Percentiles rank a stretch among this genome's conserved stretches.
Conservation (phyloP, 495 filamentous ascomycete genomes). For the Aspergillus egyptiacus region DNA sequence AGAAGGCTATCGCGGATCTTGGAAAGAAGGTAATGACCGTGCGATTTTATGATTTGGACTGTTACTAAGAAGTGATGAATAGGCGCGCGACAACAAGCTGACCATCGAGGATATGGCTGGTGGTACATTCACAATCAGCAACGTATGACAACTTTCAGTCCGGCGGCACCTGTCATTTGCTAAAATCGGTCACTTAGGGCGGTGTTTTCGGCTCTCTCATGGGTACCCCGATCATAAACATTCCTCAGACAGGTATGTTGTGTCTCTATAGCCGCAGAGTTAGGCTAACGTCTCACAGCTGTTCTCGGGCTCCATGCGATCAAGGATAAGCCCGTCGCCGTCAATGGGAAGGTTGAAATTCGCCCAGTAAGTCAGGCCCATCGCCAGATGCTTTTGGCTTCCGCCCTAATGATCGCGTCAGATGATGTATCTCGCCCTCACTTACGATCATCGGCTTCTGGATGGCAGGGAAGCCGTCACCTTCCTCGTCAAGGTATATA, state of each 20-base stretch:
- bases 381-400: background rate
- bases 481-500: constrained; percentile 79
- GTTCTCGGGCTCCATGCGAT: constrained; percentile 97
- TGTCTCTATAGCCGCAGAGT: background rate
- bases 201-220: constrained; percentile 77
- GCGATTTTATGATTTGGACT: background rate
- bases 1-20: constrained; percentile 85
- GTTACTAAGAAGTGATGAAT: constrained; percentile 2
- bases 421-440: constrained; percentile 99
- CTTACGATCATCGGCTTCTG: constrained; percentile 92
- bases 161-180: background rate
- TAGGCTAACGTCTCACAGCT: constrained; percentile 42
- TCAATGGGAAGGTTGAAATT: constrained; percentile 90
- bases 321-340: constrained; percentile 84
- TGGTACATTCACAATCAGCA: constrained; percentile 98
- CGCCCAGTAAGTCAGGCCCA: constrained; percentile 57
- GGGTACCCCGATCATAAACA: constrained; percentile 99
- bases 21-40: constrained; percentile 71
- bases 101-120: constrained; percentile 99
- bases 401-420: constrained; percentile 27
- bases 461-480: constrained; percentile 95
- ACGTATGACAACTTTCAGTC: constrained; percentile 46
- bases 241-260: constrained; percentile 72
- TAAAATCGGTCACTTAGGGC: constrained; percentile 42
- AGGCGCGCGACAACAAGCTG: constrained; percentile 92